Percentiles rank a stretch among this genome's conserved stretches.
Evolutionary conservation across 352 stramenopile species (phyloP).

Genomic region (Stramenopiles sp.): DNA sequence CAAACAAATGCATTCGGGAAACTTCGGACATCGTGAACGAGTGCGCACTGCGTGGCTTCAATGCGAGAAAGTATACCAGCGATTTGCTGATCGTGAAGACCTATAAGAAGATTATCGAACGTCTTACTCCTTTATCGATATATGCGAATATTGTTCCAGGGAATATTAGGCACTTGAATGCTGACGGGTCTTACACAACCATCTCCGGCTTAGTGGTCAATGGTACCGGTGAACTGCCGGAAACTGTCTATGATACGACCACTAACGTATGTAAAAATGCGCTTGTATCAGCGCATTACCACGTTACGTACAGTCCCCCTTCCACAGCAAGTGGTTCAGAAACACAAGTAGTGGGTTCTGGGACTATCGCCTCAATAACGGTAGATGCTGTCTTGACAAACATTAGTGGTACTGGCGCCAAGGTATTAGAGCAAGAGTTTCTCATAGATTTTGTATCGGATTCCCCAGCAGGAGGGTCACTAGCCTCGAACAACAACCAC

Average conservation of each 20-base stretch:
- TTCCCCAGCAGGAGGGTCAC: neutral
- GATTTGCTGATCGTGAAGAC: neutral
- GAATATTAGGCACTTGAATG: neutral
- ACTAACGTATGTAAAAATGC: neutral
- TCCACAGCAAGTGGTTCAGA: no score
- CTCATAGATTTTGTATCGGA: neutral
- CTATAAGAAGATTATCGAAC: neutral
- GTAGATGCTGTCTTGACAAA: neutral
- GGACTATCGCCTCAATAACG: neutral
- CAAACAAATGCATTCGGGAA: neutral
- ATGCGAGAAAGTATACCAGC: neutral
- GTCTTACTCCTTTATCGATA: no score
- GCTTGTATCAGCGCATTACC: neutral
- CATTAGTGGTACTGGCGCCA: neutral
- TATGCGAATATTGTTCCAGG: neutral
- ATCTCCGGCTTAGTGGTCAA: neutral
- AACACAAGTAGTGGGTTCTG: neutral
- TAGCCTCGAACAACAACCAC: no score
- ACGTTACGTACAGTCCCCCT: neutral
- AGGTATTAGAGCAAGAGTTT: neutral
- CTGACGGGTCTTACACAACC: neutral
- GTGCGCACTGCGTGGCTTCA: neutral
- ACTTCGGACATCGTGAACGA: neutral
- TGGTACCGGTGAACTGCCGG: neutral
- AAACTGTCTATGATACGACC: neutral